A percentile compares a stretch with the other conserved stretches of the same genome.
Evolutionary conservation across 1,284 basidiomycete species (phyloP).

Genomic region (Vanrija sp.): DNA sequence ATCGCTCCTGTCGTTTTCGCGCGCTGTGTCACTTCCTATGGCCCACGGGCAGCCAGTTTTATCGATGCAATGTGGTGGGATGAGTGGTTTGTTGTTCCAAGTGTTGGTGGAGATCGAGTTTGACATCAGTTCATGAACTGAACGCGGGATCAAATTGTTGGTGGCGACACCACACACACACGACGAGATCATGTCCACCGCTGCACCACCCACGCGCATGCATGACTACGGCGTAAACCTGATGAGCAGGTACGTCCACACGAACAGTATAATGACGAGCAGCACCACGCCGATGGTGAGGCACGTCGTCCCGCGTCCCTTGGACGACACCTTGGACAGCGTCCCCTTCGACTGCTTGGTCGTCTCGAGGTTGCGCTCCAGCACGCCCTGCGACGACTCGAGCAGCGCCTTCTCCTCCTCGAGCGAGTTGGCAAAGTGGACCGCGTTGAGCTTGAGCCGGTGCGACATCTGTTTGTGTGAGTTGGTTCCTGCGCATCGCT

Average conservation of each 20-base stretch:
- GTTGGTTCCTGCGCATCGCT: not conserved
- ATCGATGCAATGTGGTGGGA: not conserved
- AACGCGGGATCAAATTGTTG: not conserved
- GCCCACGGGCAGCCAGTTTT: not conserved
- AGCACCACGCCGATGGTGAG: conserved; percentile 43
- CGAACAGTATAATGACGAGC: conserved; percentile 43
- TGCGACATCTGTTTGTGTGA: conserved; percentile 45
- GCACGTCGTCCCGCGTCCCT: conserved; percentile 47
- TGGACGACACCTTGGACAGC: conserved; percentile 40
- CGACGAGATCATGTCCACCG: not conserved
- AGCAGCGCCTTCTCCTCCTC: conserved; percentile 48
- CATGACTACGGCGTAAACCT: conserved; percentile 37
- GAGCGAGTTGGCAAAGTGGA: conserved; percentile 47
- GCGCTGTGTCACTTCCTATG: not conserved
- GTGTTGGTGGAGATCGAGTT: not conserved
- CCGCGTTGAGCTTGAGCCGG: conserved; percentile 46
- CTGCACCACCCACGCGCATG: not conserved
- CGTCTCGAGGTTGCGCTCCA: conserved; percentile 44
- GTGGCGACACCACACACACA: not conserved
- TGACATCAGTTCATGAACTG: not conserved
- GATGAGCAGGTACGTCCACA: conserved; percentile 51
- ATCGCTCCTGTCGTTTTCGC: not conserved
- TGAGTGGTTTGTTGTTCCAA: not conserved
- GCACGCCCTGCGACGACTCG: conserved; percentile 38
- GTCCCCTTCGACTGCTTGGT: conserved; percentile 43